Conservation (phyloP, 192 early-diverging fungal genomes). For the Gigaspora rosea region DNA sequence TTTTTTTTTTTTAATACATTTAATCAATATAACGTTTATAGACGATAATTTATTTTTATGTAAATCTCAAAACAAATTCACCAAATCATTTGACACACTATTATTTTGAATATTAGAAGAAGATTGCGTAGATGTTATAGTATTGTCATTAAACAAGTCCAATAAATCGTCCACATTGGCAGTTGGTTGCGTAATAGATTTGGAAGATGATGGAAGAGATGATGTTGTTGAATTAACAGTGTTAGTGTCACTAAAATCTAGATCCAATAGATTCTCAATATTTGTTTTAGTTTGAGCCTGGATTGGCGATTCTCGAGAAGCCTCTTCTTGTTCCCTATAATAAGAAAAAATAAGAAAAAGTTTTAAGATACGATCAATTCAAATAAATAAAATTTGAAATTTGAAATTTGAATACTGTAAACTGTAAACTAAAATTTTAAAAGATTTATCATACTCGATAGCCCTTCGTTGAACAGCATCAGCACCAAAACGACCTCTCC, state of each 20-base stretch:
- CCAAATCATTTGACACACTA: conserved; percentile 11
- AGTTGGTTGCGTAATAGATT: background rate
- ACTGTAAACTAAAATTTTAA: background rate
- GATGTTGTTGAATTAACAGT: background rate
- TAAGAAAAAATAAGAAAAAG: background rate
- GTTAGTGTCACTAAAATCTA: conserved; percentile 20
- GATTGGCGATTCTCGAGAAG: conserved; percentile 20
- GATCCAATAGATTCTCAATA: conserved; percentile 32
- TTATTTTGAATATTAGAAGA: conserved; percentile 15
- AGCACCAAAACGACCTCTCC: conserved; percentile 59
- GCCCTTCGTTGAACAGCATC: conserved; percentile 53
- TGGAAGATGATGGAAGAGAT: background rate
- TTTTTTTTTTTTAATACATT: too few species aligned
- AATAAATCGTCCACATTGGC: conserved; percentile 31
- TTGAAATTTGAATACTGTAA: too few species aligned
- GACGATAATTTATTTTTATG: background rate
- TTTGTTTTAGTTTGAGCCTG: conserved; percentile 23
- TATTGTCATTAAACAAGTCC: conserved; percentile 12
- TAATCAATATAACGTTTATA: too few species aligned
- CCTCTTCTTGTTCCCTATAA: conserved; percentile 35
- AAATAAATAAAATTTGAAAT: background rate
- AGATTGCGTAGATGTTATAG: background rate
- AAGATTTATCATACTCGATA: conserved; percentile 46
- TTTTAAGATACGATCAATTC: background rate
- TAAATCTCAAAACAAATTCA: background rate